Conservation (phyloP, 2,329 filamentous ascomycete species). For the Apiospora arundinis region DNA sequence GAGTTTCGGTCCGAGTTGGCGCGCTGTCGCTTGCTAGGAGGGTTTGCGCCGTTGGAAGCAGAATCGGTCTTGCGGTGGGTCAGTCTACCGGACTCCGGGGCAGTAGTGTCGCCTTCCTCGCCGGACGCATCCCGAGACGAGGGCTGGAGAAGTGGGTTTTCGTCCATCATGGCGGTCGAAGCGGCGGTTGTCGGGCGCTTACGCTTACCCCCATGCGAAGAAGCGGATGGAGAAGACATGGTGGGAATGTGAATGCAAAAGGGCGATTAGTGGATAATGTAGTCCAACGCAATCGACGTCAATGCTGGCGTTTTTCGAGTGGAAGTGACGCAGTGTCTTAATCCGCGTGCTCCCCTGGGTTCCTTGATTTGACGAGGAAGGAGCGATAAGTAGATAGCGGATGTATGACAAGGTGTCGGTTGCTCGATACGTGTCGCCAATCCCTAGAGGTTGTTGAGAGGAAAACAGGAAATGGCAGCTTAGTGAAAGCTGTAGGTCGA, state of each 20-base stretch:
- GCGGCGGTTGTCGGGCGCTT: slow-evolving; percentile 72
- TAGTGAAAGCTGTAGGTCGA: neutral
- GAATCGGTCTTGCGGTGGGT: slow-evolving; percentile 65
- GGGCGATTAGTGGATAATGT: neutral
- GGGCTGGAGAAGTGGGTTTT: slow-evolving; percentile 67
- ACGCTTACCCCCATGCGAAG: slow-evolving; percentile 71
- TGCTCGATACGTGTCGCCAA: slow-evolving; percentile 7
- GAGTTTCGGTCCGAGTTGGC: slow-evolving; percentile 63
- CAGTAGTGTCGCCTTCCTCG: slow-evolving; percentile 79
- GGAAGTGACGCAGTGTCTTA: slow-evolving; percentile 12
- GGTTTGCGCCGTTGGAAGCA: slow-evolving; percentile 51
- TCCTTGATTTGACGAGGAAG: slow-evolving; percentile 15
- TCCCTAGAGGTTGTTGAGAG: neutral
- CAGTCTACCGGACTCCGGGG: slow-evolving; percentile 60
- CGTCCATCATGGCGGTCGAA: slow-evolving; percentile 55
- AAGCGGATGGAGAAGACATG: slow-evolving; percentile 67
- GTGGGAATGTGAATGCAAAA: slow-evolving; percentile 26
- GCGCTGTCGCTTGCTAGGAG: slow-evolving; percentile 77
- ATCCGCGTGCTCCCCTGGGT: slow-evolving; percentile 1
- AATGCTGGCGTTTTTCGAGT: neutral
- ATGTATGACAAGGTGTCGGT: neutral
- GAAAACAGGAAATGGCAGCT: neutral
- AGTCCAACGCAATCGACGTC: neutral
- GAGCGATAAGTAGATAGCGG: neutral
- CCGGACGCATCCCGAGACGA: slow-evolving; percentile 84